Base-by-base conservation (phyloP, 192 early-diverging fungal genomes). In the Helicostylum pulchrum region DNA sequence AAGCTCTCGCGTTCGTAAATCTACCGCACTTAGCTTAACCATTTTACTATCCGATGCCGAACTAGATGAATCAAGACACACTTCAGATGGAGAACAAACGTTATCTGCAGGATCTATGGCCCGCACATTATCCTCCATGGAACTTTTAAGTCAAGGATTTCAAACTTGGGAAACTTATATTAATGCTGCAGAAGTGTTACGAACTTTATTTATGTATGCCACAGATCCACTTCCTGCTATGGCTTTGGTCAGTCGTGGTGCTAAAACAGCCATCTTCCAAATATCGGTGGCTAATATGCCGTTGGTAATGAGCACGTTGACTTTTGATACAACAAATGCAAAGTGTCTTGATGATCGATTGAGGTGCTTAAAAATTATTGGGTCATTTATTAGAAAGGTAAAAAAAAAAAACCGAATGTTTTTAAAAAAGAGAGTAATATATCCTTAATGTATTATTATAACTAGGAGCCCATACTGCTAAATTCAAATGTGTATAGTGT, bases 331-430 rank as follows among this genome's bases (percentile, higher is more conserved):
- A 20, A 77, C 84, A 57, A 82, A 93, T 67, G 76, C 86, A 7
- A 89, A 86, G 53, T 83, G 61, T 23, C 59, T 78, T 9, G 48
- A 68, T 4, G 90, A 94, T 30, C 71, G 87, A 30, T 59, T 78
- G 0, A 80, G 80, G 0, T 71, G 79, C 43, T 67, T 94, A 43
- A 89, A 84, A 65, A 67, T 93, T 1, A 79, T 94, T 42, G 85
- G 85, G 0, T 73, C 87, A 53, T 88, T 94, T 73, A 85, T 91
- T 31, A 73, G 79, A 34, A 93, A 90, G 79, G 91, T 90, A 73
- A 46, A n/a, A n/a, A n/a, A n/a, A n/a, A n/a, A n/a, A n/a, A n/a
- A n/a, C n/a, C n/a, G n/a, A n/a, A n/a, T n/a, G n/a, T n/a, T n/a
- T n/a, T n/a, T n/a, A n/a, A n/a, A n/a, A n/a, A n/a, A n/a, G n/a